Base-by-base conservation (phyloP, 805 yeast genomes). In the Saturnispora ahearnii region DNA sequence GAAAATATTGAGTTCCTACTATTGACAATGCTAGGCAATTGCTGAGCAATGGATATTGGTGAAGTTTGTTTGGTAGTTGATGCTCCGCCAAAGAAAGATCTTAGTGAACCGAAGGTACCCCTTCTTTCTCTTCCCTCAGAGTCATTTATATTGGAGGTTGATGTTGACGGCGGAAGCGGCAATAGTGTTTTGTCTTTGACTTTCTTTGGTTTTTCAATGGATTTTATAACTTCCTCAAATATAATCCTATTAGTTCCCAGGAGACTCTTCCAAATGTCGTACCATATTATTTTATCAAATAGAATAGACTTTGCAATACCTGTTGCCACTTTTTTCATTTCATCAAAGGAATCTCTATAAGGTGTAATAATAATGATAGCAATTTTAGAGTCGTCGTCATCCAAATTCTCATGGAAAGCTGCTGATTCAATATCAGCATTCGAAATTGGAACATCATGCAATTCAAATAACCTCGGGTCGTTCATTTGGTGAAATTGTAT, bases 261-360 rank as follows among this genome's bases (percentile, higher is more conserved):
- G 1, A 54, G 13, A 26, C 55, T 44, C 21, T 46, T 46, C 56
- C 56, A 54, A 3, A 54, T 37, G 43, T 52, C 53, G 21, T 33
- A 49, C 40, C 45, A 54, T 26, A 52, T 50, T 11, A 37, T 55
- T 18, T 75, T 63, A 31, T 63, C 64, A 44, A 72, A 66, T 9
- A 62, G 61, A 32, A 82, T 55, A 8, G 67, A 65, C 12, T 62
- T 62, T 18, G 82, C 64, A 13, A 89, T 74, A 30, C 70, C 69
- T 32, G 73, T 69, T 0, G 86, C 78, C 2, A 81, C 72, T 31
- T 74, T 73, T 53, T 87, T 79, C 74, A 91, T 75, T 49, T 81
- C 83, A 62, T 77, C 87, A 59, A 91, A 91, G 2, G 88, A 73
- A 58, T 85, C 86, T 61, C 84, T 85, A 62, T 81, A 87, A 1